phyloP scores from a whole-genome alignment of 805 yeast species.

The Wickerhamiella kazuoi region DNA sequence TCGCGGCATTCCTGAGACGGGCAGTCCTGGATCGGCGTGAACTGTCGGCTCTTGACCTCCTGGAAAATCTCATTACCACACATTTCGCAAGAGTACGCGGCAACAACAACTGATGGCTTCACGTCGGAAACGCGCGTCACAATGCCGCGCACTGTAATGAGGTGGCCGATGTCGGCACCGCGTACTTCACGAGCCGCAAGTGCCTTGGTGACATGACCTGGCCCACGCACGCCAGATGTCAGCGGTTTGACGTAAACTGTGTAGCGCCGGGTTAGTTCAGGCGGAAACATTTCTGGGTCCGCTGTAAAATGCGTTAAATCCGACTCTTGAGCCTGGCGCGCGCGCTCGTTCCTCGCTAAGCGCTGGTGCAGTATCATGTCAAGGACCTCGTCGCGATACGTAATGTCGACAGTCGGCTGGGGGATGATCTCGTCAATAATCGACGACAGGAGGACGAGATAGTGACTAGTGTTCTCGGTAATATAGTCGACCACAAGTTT shows the following conservation, averaged over 20 bases:
- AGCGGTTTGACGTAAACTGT: slow-evolving; percentile 73
- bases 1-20: slow-evolving; percentile 60
- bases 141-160: slow-evolving; percentile 83
- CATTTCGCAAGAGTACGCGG: slow-evolving; percentile 92
- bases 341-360: slow-evolving; percentile 58
- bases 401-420: slow-evolving; percentile 59
- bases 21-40: slow-evolving; percentile 78
- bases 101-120: slow-evolving; percentile 76
- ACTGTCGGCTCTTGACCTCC: slow-evolving; percentile 71
- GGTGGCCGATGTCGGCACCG: slow-evolving; percentile 67
- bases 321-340: slow-evolving; percentile 40
- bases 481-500: slow-evolving; percentile 38
- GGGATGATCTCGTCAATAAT: slow-evolving; percentile 76
- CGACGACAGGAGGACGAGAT: slow-evolving; percentile 54
- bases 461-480: slow-evolving; percentile 58
- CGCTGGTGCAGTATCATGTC: slow-evolving; percentile 90
- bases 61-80: slow-evolving; percentile 96
- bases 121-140: slow-evolving; percentile 93
- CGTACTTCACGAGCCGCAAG: slow-evolving; percentile 79
- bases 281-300: slow-evolving; percentile 50
- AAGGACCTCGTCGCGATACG: slow-evolving; percentile 72
- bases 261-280: slow-evolving; percentile 75
- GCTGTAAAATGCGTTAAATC: slow-evolving; percentile 12
- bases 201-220: slow-evolving; percentile 27
- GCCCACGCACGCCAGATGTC: slow-evolving; percentile 21